Evolutionary conservation across 2,329 filamentous ascomycete genomes (phyloP).

Genomic region (Claviceps purpurea): DNA sequence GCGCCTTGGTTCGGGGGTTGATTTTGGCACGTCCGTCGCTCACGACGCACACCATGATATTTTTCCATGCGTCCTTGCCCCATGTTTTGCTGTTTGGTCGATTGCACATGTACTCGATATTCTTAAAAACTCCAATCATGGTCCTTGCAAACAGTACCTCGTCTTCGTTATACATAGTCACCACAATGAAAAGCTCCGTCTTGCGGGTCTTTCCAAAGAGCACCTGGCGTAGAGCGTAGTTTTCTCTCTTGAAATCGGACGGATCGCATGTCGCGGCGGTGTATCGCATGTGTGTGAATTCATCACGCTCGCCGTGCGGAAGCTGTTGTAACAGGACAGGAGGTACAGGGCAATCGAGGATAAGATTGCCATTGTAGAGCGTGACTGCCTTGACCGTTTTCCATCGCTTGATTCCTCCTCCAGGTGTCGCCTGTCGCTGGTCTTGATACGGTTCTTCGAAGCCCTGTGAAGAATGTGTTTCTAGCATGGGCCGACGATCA

Average conservation of each 20-base stretch:
- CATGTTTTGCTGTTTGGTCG: conserved; percentile 90
- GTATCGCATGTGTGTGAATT: conserved; percentile 86
- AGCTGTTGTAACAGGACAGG: conserved; percentile 78
- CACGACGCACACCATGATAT: conserved; percentile 96
- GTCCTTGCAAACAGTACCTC: conserved; percentile 91
- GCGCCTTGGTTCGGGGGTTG: conserved; percentile 77
- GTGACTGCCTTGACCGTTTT: conserved; percentile 99
- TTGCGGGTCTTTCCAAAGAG: conserved; percentile 86
- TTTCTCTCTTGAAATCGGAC: conserved; percentile 70
- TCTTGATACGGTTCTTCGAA: conserved; percentile 27
- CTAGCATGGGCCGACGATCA: conserved; percentile 64
- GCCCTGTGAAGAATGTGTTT: conserved; percentile 39
- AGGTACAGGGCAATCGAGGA: conserved; percentile 91
- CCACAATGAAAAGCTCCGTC: conserved; percentile 89
- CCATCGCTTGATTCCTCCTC: conserved; percentile 60
- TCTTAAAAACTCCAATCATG: conserved; percentile 96
- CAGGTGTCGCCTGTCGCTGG: conserved; percentile 17
- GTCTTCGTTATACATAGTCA: conserved; percentile 99
- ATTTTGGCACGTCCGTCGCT: conserved; percentile 96
- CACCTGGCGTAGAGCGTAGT: conserved; percentile 82
- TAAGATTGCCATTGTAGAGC: conserved; percentile 89
- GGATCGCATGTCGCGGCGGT: conserved; percentile 92
- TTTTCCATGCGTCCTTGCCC: conserved; percentile 98
- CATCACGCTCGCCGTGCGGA: conserved; percentile 82
- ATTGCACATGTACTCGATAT: conserved; percentile 96